Evolutionary conservation across 805 yeast species (phyloP).

Genomic region (Ogataea nonfermentans): DNA sequence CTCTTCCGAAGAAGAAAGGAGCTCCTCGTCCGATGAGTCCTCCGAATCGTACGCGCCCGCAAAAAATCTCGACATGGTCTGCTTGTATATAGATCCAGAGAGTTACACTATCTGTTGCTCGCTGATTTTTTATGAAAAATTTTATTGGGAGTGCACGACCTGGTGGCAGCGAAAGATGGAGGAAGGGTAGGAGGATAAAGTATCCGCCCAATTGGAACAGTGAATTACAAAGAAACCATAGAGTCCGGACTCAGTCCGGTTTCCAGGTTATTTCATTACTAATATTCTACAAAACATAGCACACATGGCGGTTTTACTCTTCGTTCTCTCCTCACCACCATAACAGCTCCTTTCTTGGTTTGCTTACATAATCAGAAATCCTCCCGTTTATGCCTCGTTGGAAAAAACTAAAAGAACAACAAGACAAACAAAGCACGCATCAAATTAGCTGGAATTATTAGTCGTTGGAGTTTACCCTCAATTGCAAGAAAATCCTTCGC

Average conservation of each 20-base stretch:
- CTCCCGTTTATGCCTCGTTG: constrained; percentile 1
- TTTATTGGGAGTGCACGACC: constrained; percentile 13
- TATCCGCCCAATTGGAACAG: too few species aligned
- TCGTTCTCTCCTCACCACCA: constrained; percentile 1
- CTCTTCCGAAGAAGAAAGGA: constrained; percentile 59
- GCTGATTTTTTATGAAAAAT: constrained; percentile 11
- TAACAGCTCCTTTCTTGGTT: not conserved
- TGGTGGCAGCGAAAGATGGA: not conserved
- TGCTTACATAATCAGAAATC: constrained; percentile 4
- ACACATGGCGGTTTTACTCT: too few species aligned
- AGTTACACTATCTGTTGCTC: constrained; percentile 4
- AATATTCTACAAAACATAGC: too few species aligned
- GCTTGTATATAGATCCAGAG: constrained; percentile 6
- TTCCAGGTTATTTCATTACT: too few species aligned
- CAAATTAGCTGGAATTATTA: constrained; percentile 1
- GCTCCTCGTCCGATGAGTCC: constrained; percentile 49
- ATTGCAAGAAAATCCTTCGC: constrained; percentile 12
- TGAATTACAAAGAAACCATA: too few species aligned
- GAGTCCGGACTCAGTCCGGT: too few species aligned
- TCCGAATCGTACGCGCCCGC: constrained; percentile 56
- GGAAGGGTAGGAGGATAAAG: not conserved
- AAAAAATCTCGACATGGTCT: constrained; percentile 87
- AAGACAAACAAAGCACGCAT: constrained; percentile 13
- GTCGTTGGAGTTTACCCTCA: constrained; percentile 6
- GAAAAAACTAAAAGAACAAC: constrained; percentile 15